phyloP scores from a whole-genome alignment of 805 yeast species.

The Yamadazyma endophytica region DNA sequence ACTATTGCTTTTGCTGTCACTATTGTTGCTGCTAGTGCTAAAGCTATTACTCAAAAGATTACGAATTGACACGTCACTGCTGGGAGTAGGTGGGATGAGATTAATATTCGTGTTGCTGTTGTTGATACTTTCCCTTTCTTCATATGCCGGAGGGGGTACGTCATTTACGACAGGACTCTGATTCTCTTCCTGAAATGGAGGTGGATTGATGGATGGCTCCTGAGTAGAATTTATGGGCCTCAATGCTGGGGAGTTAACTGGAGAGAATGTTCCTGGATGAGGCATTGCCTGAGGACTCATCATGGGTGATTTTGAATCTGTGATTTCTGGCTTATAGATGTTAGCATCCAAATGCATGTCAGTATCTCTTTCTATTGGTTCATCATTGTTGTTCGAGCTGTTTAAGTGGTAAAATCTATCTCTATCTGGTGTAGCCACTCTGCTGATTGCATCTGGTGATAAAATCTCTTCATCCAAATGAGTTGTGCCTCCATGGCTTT shows the following conservation, averaged over 20 bases:
- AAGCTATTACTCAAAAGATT: slow-evolving; percentile 11
- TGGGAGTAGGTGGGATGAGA: not conserved
- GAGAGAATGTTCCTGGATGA: slow-evolving; percentile 36
- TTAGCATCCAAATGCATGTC: slow-evolving; percentile 41
- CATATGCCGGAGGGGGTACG: slow-evolving; percentile 30
- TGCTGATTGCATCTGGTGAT: no score
- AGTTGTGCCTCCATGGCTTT: not conserved
- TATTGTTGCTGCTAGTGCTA: slow-evolving; percentile 1
- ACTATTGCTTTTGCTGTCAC: no score
- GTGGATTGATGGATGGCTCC: slow-evolving; percentile 58
- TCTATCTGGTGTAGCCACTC: slow-evolving; percentile 2
- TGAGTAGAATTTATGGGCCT: slow-evolving; percentile 54
- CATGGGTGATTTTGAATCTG: slow-evolving; percentile 35
- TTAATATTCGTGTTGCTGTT: slow-evolving; percentile 1
- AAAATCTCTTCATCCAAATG: slow-evolving; percentile 2
- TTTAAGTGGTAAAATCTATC: slow-evolving; percentile 25
- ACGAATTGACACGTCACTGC: slow-evolving; percentile 4
- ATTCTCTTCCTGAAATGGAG: slow-evolving; percentile 45
- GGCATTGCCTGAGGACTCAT: slow-evolving; percentile 68
- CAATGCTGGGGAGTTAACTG: slow-evolving; percentile 31
- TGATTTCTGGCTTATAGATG: slow-evolving; percentile 51
- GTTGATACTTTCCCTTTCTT: slow-evolving; percentile 11
- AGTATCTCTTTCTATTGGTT: slow-evolving; percentile 32
- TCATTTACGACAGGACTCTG: slow-evolving; percentile 12
- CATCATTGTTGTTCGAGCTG: slow-evolving; percentile 21